phyloP scores from a whole-genome alignment of 1,139 yeast genomes.

The Scheffersomyces quercinus region DNA sequence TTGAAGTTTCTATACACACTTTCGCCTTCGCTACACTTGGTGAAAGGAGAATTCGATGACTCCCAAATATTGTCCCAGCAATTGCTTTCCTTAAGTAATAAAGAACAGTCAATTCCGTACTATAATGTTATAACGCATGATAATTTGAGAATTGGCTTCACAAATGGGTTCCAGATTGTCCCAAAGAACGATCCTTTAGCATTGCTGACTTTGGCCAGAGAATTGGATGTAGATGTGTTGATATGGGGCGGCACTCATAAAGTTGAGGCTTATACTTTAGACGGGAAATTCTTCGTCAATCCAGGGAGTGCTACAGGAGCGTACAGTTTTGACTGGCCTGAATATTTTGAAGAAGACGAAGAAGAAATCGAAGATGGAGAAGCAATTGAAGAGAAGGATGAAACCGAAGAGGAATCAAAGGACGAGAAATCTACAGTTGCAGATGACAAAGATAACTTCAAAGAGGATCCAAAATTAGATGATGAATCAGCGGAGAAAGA shows the following conservation, averaged over 20 bases:
- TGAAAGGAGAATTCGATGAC: constrained; percentile 74
- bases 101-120: constrained; percentile 57
- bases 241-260: constrained; percentile 97
- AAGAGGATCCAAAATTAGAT: constrained; percentile 7
- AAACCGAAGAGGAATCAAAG: constrained; percentile 8
- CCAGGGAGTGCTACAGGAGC: constrained; percentile 99
- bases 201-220: constrained; percentile 78
- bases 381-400: constrained; percentile 13
- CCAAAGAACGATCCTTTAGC: constrained; percentile 89
- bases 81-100: constrained; percentile 22
- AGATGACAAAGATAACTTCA: constrained; percentile 15
- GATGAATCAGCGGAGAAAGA: constrained; percentile 1
- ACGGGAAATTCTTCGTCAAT: constrained; percentile 87
- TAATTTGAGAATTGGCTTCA: constrained; percentile 74
- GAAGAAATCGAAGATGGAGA: constrained; percentile 28
- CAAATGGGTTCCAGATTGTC: constrained; percentile 80
- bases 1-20: constrained; percentile 62
- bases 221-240: constrained; percentile 86
- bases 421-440: constrained; percentile 9
- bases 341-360: constrained; percentile 45
- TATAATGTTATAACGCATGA: constrained; percentile 69
- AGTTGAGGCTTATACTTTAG: constrained; percentile 90
- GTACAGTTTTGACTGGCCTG: constrained; percentile 51
- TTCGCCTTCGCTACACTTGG: constrained; percentile 72
- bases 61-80: constrained; percentile 34